Base-by-base conservation (phyloP, 164 flowering plant species). In the Vitis vinifera region DNA sequence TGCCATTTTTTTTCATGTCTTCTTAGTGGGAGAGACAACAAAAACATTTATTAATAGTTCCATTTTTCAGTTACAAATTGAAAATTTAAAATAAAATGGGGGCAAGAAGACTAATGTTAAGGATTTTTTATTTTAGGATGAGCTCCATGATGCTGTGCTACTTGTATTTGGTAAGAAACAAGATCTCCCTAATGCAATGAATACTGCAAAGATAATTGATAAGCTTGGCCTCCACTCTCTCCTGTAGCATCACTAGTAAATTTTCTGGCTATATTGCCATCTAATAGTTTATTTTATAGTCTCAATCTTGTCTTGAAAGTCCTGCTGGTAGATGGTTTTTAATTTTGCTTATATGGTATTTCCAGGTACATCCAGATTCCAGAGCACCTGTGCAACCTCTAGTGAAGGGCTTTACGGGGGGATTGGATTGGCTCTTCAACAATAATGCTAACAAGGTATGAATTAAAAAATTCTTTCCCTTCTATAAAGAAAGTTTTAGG, bases 141-240 rank as follows among this genome's bases (percentile, higher is more conserved):
- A 94, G 79, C 84, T 94, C 73, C 88, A 97, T 27, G 99, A 94
- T 80, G 98, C 99, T 17, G 99, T 94, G 62, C 63, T 94, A 80
- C 98, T 94, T 75, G 99, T 94, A 30, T 94, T 94, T 83, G 99
- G 98, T 49, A 94, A 94, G 96, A 94, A 94, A 74, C 99, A 94
- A 79, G 99, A 94, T 90, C 97, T 94, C 79, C 99, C 99, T 1
- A 94, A 94, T 84, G 99, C 99, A 72, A 94, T 94, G 99, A 94
- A 92, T 82, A 98, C 99, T 73, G 99, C 99, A 59, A 98, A 94
- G 80, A 92, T 94, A 44, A 94, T 97, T 74, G 98, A 94, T 69
- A 92, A 91, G 86, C 97, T 94, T 73, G 98, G 97, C 3, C 94
- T 92, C 69, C 97, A 92, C 71, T 94, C 98, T 51, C 95, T 94